Evolutionary conservation across 2,329 filamentous ascomycete species (phyloP).

Genomic region (Alternaria sp.): DNA sequence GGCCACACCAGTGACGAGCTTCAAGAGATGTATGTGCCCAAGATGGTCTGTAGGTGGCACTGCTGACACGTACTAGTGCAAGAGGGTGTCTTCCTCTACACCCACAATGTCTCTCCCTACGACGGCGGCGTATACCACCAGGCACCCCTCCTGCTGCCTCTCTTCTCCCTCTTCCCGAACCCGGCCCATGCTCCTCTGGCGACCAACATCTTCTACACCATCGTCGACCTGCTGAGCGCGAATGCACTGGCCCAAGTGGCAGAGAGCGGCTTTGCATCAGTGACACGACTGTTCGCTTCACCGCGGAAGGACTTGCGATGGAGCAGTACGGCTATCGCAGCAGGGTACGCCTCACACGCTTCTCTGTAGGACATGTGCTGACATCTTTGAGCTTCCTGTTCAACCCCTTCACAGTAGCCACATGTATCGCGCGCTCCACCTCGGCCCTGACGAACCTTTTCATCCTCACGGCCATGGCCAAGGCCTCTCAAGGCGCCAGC

Average conservation of each 20-base stretch:
- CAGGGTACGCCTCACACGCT: conserved; percentile 64
- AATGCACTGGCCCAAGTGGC: conserved; percentile 81
- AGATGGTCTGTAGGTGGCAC: background rate
- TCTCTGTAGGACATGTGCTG: conserved; percentile 13
- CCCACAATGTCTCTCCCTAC: conserved; percentile 95
- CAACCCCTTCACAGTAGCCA: conserved; percentile 91
- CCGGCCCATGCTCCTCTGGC: conserved; percentile 71
- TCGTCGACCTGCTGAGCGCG: conserved; percentile 83
- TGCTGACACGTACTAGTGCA: conserved; percentile 69
- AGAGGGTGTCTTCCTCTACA: conserved; percentile 95
- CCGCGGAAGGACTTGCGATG: conserved; percentile 77
- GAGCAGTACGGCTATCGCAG: conserved; percentile 77
- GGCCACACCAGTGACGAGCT: conserved; percentile 95
- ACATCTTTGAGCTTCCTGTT: conserved; percentile 77
- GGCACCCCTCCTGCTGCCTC: conserved; percentile 83
- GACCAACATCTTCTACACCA: conserved; percentile 80
- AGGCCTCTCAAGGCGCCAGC: conserved; percentile 75
- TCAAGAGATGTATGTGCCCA: conserved; percentile 82
- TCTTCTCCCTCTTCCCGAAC: conserved; percentile 88
- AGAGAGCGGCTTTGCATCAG: conserved; percentile 77
- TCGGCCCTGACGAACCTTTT: conserved; percentile 88
- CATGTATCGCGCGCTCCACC: conserved; percentile 88
- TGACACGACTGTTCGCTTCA: conserved; percentile 80
- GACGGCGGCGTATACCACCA: conserved; percentile 86
- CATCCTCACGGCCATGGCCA: conserved; percentile 82